Percentiles rank a stretch among this genome's conserved stretches.
phyloP scores from a whole-genome alignment of 2,329 filamentous ascomycete genomes.

The Penicillium sp. region DNA sequence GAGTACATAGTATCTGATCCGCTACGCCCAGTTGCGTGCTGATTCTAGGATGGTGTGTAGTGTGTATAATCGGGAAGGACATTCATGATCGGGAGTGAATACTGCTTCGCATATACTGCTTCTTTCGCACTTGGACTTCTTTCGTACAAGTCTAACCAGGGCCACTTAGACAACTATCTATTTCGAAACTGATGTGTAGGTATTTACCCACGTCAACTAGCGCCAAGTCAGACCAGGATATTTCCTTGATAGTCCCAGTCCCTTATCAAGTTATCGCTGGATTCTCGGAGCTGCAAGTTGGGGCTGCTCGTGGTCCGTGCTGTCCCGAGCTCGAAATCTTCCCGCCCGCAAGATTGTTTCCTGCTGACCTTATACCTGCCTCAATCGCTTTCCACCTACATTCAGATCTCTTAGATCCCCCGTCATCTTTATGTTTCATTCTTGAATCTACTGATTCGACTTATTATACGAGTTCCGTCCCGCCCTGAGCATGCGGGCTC shows the following conservation, averaged over 20 bases:
- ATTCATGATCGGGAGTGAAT: no score
- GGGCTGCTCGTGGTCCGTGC: conserved; percentile 31
- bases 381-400: conserved; percentile 15
- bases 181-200: no score
- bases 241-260: no score
- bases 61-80: neutral
- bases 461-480: conserved; percentile 20
- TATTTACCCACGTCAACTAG: no score
- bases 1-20: conserved; percentile 17
- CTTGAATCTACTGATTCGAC: conserved; percentile 4
- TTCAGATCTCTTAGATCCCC: neutral
- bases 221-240: no score
- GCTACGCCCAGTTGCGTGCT: neutral
- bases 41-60: neutral
- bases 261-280: neutral
- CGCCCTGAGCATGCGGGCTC: conserved; percentile 47
- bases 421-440: conserved; percentile 19
- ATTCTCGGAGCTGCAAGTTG: conserved; percentile 5
- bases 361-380: conserved; percentile 14
- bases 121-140: no score
- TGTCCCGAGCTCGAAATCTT: conserved; percentile 38
- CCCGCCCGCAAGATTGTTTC: conserved; percentile 28
- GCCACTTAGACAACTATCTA: no score
- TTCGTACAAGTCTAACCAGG: no score
- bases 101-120: no score